Base-by-base conservation (phyloP, 441 rosid genomes). In the Adansonia madagascariensis region DNA sequence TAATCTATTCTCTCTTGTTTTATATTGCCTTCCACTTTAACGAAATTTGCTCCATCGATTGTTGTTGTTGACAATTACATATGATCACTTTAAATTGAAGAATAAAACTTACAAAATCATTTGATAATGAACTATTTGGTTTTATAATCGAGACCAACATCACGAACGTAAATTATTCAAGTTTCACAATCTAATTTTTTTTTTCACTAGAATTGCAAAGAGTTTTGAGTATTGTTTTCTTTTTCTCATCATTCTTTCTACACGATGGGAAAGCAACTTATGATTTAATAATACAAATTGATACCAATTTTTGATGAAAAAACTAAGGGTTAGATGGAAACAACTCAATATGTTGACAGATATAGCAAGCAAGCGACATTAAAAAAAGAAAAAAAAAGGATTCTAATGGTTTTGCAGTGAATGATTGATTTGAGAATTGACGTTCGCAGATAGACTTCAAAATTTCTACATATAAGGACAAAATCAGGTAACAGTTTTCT, bases 391-490 rank as follows among this genome's bases (percentile, higher is more conserved):
- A 1, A 53, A n/a, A 20, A 55, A 53, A 53, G 5, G 63, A 24
- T 14, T 60, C 27, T 63, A 35, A 15, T 67, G 11, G 47, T 10
- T 61, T 74, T 63, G 27, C 49, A 57, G 12, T 71, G 41, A 79
- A 62, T 35, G 20, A 77, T 79, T 81, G 84, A 85, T 81, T 75
- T 73, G 72, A 73, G 57, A 71, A 78, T 71, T 57, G 73, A 14
- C 12, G 22, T 73, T 31, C 43, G 27, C 60, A 39, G 15, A 56
- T 59, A 27, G 59, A 50, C 18, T 57, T 52, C 49, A 3, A 12
- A 59, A 49, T 72, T 24, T 76, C 59, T 71, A 49, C 44, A 65
- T 41, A 31, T 18, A 24, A 56, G 52, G 81, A 80, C 80, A 75
- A 83, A 81, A 67, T 39, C 43, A 75, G 18, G 9, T 22, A 35